Evolutionary conservation across 345 rosid species (phyloP), one percentile per base, ranked within the genome.

Genomic region (Acer saccharum): DNA sequence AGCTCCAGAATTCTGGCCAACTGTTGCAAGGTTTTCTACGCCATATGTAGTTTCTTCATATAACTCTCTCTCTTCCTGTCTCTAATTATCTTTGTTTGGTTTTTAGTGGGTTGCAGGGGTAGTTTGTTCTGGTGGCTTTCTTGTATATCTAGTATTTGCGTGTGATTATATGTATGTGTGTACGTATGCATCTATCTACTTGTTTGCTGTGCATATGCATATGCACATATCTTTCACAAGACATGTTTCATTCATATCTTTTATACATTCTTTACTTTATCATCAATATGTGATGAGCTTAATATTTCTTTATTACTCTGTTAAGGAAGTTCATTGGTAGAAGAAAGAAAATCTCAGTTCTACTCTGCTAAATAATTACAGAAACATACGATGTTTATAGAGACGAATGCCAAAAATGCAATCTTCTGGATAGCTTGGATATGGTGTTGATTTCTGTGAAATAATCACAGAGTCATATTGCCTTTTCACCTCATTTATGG

Each of bases 21-120:
- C 77, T 87, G 89, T 77, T 91, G 98, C 93, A 93, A 92, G 98
- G 98, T 95, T 64, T 46, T 71, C 65, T 65, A 35, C 29, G 62
- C 50, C 39, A 32, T 52, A 12, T 68, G 25, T 75, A 50, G 62
- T 76, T 77, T 67, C 52, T 70, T 74, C 68, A 54, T 67, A 41
- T 48, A 17, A 65, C 35, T 16, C 27, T 43, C 72, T 39, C 27
- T 35, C 44, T 27, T 58, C 35, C 55, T 62, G 32, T 20, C 27
- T 57, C 44, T 10, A 25, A 41, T 17, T 29, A 21, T 44, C 35
- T 58, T 23, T 73, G 55, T 61, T 23, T 43, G 35, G 32, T 44
- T 57, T 50, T 11, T 9, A 16, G 62, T 32, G 18, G 17, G 27
- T 10, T 21, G 65, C 58, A 54, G n/a, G 58, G 58, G 58, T 16